These are phyloP conservation scores for Mimosa bimucronata DNA, from an alignment of 306 rosid species.

Conservation along the genomic window DNA sequence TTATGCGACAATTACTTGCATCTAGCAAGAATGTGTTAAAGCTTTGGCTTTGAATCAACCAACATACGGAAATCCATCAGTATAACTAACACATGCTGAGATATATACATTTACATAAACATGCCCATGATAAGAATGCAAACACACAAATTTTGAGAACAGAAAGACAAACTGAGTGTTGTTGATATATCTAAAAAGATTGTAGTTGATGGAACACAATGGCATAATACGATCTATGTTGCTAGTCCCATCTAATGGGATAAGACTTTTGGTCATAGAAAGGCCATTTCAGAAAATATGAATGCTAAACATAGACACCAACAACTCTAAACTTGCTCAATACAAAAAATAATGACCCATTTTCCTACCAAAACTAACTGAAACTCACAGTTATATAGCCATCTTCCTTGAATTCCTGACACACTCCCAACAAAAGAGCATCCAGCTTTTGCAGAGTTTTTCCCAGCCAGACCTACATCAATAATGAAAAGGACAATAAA, in stretches of 20 bases:
- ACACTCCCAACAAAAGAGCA: slow-evolving; percentile 89
- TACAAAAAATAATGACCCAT: slow-evolving; percentile 27
- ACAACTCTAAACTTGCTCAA: slow-evolving; percentile 30
- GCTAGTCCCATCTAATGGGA: background rate
- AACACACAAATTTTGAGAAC: slow-evolving; percentile 18
- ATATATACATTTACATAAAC: slow-evolving; percentile 2
- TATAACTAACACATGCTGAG: slow-evolving; percentile 11
- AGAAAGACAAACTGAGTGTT: slow-evolving; percentile 16
- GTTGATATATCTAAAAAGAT: background rate
- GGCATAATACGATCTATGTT: background rate
- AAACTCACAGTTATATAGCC: slow-evolving; percentile 81
- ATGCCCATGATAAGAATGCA: slow-evolving; percentile 14
- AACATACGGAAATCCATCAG: slow-evolving; percentile 1
- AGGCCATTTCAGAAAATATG: slow-evolving; percentile 16
- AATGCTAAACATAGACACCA: slow-evolving; percentile 25
- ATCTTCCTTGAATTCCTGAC: slow-evolving; percentile 93
- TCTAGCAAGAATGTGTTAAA: slow-evolving; percentile 19
- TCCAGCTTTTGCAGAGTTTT: slow-evolving; percentile 92
- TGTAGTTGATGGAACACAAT: background rate
- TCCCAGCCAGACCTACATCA: slow-evolving; percentile 86
- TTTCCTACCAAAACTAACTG: slow-evolving; percentile 33
- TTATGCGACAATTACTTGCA: slow-evolving; percentile 1
- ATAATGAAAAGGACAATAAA: slow-evolving; percentile 12
- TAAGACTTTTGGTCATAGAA: background rate
- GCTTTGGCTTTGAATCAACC: slow-evolving; percentile 11